Evolutionary conservation across 192 early-diverging fungal species (phyloP).

Genomic region (Umbelopsis sp.): DNA sequence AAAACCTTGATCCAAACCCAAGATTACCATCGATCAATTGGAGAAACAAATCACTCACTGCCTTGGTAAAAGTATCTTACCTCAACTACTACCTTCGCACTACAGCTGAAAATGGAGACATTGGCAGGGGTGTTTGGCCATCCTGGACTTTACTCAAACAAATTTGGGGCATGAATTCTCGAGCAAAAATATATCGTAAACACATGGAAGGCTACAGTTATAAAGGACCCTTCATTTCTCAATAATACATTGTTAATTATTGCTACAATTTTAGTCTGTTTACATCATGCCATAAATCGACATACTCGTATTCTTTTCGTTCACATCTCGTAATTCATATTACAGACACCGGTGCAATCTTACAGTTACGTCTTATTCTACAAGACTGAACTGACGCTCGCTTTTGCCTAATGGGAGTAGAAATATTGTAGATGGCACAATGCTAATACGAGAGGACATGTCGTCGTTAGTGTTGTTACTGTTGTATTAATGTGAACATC

Average conservation of each 20-base stretch:
- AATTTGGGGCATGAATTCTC: slow-evolving; percentile 25
- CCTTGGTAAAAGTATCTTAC: slow-evolving; percentile 3
- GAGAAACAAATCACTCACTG: not conserved
- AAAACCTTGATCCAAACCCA: not conserved
- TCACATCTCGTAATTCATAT: no score
- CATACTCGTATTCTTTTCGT: no score
- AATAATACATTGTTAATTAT: not conserved
- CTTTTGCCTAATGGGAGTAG: no score
- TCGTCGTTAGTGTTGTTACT: no score
- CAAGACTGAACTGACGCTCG: no score
- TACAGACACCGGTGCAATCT: no score
- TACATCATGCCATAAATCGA: no score
- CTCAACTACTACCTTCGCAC: slow-evolving; percentile 25
- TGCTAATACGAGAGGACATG: no score
- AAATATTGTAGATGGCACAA: no score
- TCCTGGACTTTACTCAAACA: slow-evolving; percentile 43
- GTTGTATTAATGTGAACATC: no score
- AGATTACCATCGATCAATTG: not conserved
- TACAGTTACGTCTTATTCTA: no score
- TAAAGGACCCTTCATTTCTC: not conserved
- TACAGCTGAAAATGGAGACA: slow-evolving; percentile 39
- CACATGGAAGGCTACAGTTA: not conserved
- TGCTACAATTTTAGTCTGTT: no score
- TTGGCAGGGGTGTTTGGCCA: slow-evolving; percentile 43
- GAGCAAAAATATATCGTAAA: not conserved